phyloP scores from a whole-genome alignment of 331 rosid genomes.

The Spiraea crenata region DNA sequence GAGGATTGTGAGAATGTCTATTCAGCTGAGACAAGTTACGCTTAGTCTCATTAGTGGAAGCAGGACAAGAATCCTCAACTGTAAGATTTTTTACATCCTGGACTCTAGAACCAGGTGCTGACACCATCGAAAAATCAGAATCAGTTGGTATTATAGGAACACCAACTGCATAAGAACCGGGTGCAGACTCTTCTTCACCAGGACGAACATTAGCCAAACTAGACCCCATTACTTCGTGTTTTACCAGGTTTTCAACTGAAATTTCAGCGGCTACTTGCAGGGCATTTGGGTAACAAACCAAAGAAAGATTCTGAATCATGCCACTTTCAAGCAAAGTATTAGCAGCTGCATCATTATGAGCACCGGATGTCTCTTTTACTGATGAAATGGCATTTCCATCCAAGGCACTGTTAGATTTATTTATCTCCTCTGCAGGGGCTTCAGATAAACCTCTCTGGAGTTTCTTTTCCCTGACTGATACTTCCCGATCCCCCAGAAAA shows the following conservation, averaged over 20 bases:
- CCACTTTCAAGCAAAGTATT: slow-evolving; percentile 26
- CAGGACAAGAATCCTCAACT: slow-evolving; percentile 32
- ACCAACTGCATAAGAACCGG: slow-evolving; percentile 18
- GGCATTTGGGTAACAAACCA: slow-evolving; percentile 23
- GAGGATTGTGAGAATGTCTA: slow-evolving; percentile 28
- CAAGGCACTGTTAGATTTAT: slow-evolving; percentile 9
- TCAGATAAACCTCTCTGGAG: slow-evolving; percentile 19
- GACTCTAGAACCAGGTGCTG: slow-evolving; percentile 25
- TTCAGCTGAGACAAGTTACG: slow-evolving; percentile 24
- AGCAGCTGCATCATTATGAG: slow-evolving; percentile 26
- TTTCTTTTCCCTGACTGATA: slow-evolving; percentile 25
- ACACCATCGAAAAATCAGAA: slow-evolving; percentile 33
- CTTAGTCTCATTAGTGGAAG: slow-evolving; percentile 30
- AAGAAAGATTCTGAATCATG: slow-evolving; percentile 27
- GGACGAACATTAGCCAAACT: too few species aligned
- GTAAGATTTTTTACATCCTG: slow-evolving; percentile 26
- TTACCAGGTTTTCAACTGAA: slow-evolving; percentile 27
- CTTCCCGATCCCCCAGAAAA: slow-evolving; percentile 30
- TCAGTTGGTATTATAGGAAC: slow-evolving; percentile 19
- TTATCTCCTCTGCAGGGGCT: slow-evolving; percentile 25
- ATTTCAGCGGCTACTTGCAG: slow-evolving; percentile 24
- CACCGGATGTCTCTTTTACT: slow-evolving; percentile 26
- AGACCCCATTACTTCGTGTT: too few species aligned
- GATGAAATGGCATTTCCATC: slow-evolving; percentile 23
- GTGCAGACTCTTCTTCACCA: slow-evolving; percentile 21